These are phyloP conservation scores for Talaromyces ruber DNA, from an alignment of 495 filamentous ascomycete species.

Conservation along the genomic window DNA sequence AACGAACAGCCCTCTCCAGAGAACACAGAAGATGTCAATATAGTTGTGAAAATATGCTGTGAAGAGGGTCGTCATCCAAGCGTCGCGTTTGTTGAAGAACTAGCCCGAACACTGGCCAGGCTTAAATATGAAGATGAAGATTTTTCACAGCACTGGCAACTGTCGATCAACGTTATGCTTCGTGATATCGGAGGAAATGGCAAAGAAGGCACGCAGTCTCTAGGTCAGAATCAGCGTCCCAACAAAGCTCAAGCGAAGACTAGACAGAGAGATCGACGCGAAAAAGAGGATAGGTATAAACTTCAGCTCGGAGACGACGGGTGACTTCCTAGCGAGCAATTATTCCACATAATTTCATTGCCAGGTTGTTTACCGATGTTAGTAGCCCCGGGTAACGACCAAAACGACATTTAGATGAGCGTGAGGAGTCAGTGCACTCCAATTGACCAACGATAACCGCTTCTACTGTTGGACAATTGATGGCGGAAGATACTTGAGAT, in stretches of 20 bases:
- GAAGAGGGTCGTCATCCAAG: conserved; percentile 13
- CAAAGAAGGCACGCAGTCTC: background rate
- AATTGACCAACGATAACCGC: background rate
- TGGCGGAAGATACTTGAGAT: too few relatives aligned
- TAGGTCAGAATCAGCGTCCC: background rate
- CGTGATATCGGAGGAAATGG: background rate
- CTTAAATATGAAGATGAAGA: background rate
- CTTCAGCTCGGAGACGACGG: background rate
- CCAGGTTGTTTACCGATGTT: background rate
- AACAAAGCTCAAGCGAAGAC: background rate
- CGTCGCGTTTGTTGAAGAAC: conserved; percentile 14
- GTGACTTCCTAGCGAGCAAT: background rate
- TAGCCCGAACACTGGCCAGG: conserved; percentile 3
- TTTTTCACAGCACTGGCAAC: background rate
- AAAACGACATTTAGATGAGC: too few relatives aligned
- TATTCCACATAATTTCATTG: background rate
- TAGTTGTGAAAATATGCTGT: conserved; percentile 12
- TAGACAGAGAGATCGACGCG: background rate
- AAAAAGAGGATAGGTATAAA: background rate
- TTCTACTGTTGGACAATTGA: too few relatives aligned
- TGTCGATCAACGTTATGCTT: background rate
- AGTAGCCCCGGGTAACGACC: background rate
- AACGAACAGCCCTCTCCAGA: background rate
- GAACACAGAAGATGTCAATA: background rate
- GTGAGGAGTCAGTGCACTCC: background rate